phyloP scores from a whole-genome alignment of 345 rosid genomes.

The Acer campestre region DNA sequence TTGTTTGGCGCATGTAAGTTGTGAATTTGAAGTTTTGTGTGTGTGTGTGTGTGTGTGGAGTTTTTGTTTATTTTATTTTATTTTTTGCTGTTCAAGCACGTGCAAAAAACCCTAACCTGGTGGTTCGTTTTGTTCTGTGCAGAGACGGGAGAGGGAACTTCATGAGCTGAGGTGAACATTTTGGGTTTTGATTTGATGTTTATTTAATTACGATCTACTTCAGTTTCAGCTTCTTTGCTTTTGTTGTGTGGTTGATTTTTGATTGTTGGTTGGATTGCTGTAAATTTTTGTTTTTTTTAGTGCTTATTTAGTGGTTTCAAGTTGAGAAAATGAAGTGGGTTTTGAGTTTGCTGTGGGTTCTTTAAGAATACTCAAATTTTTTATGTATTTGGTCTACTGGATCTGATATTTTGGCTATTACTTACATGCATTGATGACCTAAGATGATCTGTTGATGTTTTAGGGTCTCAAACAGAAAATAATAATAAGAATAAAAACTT shows the following conservation, averaged over 20 bases:
- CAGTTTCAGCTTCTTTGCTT: slow-evolving; percentile 10
- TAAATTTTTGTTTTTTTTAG: neutral
- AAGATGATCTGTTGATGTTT: neutral
- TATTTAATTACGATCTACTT: slow-evolving; percentile 21
- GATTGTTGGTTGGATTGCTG: slow-evolving; percentile 10
- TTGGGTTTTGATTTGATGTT: slow-evolving; percentile 26
- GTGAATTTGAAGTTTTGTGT: slow-evolving; percentile 2
- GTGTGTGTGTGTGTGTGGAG: no score
- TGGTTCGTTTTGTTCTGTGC: slow-evolving; percentile 16
- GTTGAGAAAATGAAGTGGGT: slow-evolving; percentile 26
- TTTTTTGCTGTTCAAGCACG: neutral
- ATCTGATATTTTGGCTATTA: slow-evolving; percentile 25
- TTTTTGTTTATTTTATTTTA: neutral
- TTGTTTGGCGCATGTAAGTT: slow-evolving; percentile 25
- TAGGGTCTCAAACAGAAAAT: neutral
- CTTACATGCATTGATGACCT: slow-evolving; percentile 14
- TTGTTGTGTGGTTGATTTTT: slow-evolving; percentile 15
- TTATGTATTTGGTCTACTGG: slow-evolving; percentile 19
- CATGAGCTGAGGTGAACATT: slow-evolving; percentile 33
- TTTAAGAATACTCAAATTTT: neutral
- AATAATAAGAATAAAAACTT: neutral
- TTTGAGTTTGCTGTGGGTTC: slow-evolving; percentile 10
- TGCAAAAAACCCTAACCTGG: slow-evolving; percentile 25
- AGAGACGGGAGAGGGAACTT: slow-evolving; percentile 22
- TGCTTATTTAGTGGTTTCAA: slow-evolving; percentile 12